phyloP scores from a whole-genome alignment of 2,329 filamentous ascomycete species.

The Periconia digitata region DNA sequence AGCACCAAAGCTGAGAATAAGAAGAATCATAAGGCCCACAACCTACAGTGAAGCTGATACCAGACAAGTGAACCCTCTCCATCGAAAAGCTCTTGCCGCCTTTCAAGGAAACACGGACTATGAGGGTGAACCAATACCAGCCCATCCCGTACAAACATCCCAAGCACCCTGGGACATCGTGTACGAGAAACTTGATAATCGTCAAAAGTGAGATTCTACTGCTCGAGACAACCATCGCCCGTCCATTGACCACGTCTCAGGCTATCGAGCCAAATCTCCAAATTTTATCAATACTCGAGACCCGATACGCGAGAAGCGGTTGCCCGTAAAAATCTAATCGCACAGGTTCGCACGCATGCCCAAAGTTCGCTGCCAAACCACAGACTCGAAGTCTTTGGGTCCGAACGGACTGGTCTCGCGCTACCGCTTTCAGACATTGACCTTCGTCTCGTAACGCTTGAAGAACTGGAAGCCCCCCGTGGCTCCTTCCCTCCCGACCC shows the following conservation, averaged over 20 bases:
- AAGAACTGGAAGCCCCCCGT: constrained; percentile 4
- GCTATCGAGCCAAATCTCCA: constrained; percentile 27
- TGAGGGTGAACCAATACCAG: too few relatives aligned
- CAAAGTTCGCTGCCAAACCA: constrained; percentile 20
- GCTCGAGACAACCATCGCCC: too few relatives aligned
- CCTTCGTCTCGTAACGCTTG: constrained; percentile 38
- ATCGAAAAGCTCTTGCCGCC: too few relatives aligned
- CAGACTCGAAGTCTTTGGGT: constrained; percentile 54
- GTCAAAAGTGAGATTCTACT: too few relatives aligned
- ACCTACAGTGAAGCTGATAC: too few relatives aligned
- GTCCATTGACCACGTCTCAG: constrained; percentile 8
- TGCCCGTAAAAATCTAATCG: constrained; percentile 38
- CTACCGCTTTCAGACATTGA: constrained; percentile 59
- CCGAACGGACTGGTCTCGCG: constrained; percentile 55
- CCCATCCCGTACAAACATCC: too few relatives aligned
- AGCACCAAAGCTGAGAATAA: too few relatives aligned
- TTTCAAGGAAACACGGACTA: too few relatives aligned
- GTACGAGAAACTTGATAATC: too few relatives aligned
- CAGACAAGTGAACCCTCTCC: too few relatives aligned
- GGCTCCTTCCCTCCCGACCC: constrained; percentile 17
- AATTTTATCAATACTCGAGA: constrained; percentile 30
- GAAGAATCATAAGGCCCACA: too few relatives aligned
- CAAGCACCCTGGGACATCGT: too few relatives aligned
- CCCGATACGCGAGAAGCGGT: constrained; percentile 48
- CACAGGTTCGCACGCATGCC: constrained; percentile 26